Conservation (phyloP, 352 stramenopile genomes). For the Phytophthora agathidicida region DNA sequence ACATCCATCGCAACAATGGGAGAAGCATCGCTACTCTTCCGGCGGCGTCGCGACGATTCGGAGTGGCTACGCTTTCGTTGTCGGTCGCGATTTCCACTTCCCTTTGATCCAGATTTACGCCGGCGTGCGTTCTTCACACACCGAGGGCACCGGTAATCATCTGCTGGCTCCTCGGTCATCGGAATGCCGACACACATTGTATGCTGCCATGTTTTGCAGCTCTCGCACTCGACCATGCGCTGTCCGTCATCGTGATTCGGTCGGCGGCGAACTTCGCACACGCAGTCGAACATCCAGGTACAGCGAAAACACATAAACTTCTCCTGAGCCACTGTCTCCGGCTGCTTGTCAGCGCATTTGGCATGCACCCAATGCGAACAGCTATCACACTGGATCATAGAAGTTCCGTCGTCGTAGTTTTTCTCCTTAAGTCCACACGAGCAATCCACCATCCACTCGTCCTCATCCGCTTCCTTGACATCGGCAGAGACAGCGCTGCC, state of each 20-base stretch:
- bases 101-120: constrained; percentile 24
- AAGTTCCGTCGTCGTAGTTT: constrained; percentile 66
- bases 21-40: constrained; percentile 25
- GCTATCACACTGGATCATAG: constrained; percentile 71
- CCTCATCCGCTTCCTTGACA: constrained; percentile 30
- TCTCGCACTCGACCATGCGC: constrained; percentile 78
- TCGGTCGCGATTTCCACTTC: constrained; percentile 23
- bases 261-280: constrained; percentile 52
- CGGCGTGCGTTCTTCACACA: constrained; percentile 46
- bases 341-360: constrained; percentile 50
- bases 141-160: constrained; percentile 60
- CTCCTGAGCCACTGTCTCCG: constrained; percentile 46
- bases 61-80: constrained; percentile 23
- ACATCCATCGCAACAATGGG: constrained; percentile 19
- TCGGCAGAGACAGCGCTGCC: constrained; percentile 10
- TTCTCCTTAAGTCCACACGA: constrained; percentile 53
- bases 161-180: constrained; percentile 50
- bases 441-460: constrained; percentile 69
- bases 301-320: constrained; percentile 70
- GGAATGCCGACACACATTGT: constrained; percentile 67
- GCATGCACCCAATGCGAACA: constrained; percentile 70
- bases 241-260: constrained; percentile 73
- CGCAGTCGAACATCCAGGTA: constrained; percentile 76
- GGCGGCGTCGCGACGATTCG: constrained; percentile 6
- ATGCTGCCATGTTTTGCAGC: constrained; percentile 79